Percentiles rank a stretch among this genome's conserved stretches.
Evolutionary conservation across 2,329 filamentous ascomycete genomes (phyloP).

Genomic region (Cercospora zeae-maydis): DNA sequence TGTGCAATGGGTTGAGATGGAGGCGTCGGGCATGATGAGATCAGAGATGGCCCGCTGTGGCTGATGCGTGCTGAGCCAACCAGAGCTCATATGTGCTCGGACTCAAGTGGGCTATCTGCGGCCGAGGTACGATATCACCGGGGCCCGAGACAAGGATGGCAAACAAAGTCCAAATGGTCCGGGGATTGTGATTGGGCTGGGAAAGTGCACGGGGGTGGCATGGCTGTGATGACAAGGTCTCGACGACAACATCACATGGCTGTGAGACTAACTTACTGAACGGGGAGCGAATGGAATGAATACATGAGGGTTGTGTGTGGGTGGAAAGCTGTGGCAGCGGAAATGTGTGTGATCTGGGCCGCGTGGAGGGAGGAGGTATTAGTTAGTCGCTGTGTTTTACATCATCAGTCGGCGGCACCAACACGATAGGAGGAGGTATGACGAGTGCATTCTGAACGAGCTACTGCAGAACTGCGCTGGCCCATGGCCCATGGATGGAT

Average conservation of each 20-base stretch:
- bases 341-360: background rate
- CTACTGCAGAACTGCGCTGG: background rate
- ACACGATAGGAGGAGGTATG: background rate
- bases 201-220: background rate
- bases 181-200: background rate
- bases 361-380: no score
- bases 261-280: no score
- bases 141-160: background rate
- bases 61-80: background rate
- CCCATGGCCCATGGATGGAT: background rate
- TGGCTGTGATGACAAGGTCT: background rate
- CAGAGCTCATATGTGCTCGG: background rate
- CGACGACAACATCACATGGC: background rate
- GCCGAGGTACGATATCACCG: background rate
- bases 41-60: background rate
- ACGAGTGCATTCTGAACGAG: background rate
- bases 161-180: background rate
- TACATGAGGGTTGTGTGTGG: background rate
- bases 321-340: background rate
- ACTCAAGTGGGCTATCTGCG: background rate
- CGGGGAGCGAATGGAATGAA: background rate
- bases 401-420: background rate
- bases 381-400: background rate
- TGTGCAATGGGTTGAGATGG: no score
- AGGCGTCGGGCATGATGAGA: background rate